Evolutionary conservation across 2,329 filamentous ascomycete species (phyloP).

Genomic region (Dactylonectria estremocensis): DNA sequence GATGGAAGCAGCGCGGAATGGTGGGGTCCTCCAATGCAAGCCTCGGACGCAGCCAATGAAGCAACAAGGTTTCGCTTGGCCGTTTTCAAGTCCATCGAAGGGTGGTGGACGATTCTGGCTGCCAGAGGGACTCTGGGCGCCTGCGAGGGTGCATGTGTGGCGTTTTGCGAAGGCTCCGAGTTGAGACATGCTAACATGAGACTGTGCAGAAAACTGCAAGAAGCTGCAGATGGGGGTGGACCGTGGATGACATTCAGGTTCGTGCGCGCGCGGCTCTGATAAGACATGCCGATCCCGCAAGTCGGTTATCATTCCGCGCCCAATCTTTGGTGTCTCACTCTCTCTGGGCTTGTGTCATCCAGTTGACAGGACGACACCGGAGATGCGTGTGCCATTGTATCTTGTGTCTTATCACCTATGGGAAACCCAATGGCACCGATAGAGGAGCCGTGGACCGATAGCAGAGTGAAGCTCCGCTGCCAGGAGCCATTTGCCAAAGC

Average conservation of each 20-base stretch:
- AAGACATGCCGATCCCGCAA: constrained; percentile 25
- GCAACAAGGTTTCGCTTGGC: constrained; percentile 10
- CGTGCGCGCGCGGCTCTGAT: constrained; percentile 39
- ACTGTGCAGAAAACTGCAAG: too few species aligned
- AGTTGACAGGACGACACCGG: constrained; percentile 17
- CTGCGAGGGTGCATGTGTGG: constrained; percentile 34
- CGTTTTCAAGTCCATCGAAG: constrained; percentile 42
- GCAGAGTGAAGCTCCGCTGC: background rate
- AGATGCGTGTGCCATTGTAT: background rate
- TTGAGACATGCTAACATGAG: constrained; percentile 22
- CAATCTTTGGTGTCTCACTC: background rate
- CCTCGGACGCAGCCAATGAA: constrained; percentile 33
- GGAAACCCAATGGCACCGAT: too few species aligned
- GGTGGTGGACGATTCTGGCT: constrained; percentile 20
- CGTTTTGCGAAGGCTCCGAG: constrained; percentile 30
- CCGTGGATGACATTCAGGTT: constrained; percentile 35
- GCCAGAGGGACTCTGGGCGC: constrained; percentile 24
- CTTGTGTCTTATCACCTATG: background rate
- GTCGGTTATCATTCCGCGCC: background rate
- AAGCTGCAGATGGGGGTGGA: constrained; percentile 38
- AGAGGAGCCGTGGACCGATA: constrained; percentile 12
- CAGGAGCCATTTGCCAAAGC: background rate
- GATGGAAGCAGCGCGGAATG: background rate
- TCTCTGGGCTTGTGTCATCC: constrained; percentile 14
- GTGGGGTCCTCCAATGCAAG: constrained; percentile 28